Base-by-base conservation (phyloP, 352 stramenopile genomes). In the Blastocystis sp. region DNA sequence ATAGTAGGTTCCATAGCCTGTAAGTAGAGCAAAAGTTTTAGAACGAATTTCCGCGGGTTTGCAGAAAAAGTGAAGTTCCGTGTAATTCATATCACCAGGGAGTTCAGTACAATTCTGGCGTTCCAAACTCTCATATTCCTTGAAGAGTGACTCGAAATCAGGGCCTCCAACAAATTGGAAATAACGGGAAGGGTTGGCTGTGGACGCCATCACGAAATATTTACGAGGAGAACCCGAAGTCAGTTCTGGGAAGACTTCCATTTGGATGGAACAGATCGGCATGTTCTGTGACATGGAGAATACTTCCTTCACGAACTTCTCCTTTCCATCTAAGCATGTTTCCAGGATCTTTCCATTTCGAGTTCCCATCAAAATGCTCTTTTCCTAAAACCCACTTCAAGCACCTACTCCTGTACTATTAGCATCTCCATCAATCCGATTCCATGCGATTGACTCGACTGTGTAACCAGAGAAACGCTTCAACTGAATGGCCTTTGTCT, bases 11-110 rank as follows among this genome's bases (percentile, higher is more conserved):
- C 93, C 94, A 51, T 94, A 93, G 29, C 92, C 92, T 2, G 93
- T 96, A 35, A 96, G 90, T 0, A 97, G 88, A n/a, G 93, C 93
- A 88, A 96, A 97, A 59, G 93, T 92, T 71, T 93, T 93, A 16
- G 93, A 92, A 14, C 91, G 91, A 88, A 94, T 92, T 39, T 91
- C 93, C 65, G 93, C 90, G 78, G 93, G 91, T 88, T 93, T 92
- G 4, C 91, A n/a, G 71, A 67, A 90, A 66, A 92, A 95, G 77
- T 94, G 93, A 46, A 95, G 88, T 51, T 95, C 91, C 0, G 93
- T 92, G 19, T 91, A 91, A 0, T 91, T 90, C 71, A 96, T 91
- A 39, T 95, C 93, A 3, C 93, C 93, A 0, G 93, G 93, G 0
- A 96, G 89, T 87, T 97, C 94, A 75, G 95, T 92, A 88, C 96